Percentiles rank a stretch among this genome's conserved stretches.
These are phyloP conservation scores for Rhizopus sp. DNA, from an alignment of 371 early-diverging fungal genomes.

Conservation along the genomic window DNA sequence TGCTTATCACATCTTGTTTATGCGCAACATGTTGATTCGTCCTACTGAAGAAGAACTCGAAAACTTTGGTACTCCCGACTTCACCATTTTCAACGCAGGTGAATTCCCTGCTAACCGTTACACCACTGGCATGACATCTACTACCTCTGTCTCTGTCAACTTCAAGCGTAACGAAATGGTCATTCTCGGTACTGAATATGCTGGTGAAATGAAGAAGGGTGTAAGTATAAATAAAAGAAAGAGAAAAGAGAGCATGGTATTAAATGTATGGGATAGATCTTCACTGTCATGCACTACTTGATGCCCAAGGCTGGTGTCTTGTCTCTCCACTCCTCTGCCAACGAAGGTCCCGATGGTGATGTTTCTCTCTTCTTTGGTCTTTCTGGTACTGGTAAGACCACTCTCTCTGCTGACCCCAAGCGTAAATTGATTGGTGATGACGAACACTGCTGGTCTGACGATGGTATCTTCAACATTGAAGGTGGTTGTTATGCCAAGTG, in stretches of 20 bases:
- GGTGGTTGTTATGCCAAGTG: conserved; percentile 99
- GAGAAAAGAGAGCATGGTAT: neutral
- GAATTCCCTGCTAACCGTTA: conserved; percentile 96
- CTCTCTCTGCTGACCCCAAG: conserved; percentile 93
- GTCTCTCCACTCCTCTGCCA: conserved; percentile 96
- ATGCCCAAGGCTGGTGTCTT: conserved; percentile 97
- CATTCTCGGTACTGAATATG: conserved; percentile 96
- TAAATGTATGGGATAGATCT: conserved; percentile 48
- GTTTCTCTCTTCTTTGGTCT: conserved; percentile 98
- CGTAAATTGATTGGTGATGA: conserved; percentile 97
- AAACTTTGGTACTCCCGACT: conserved; percentile 93
- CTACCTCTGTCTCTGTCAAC: conserved; percentile 91
- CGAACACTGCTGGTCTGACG: conserved; percentile 98
- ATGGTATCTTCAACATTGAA: conserved; percentile 97
- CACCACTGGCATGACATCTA: conserved; percentile 96
- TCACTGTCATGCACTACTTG: conserved; percentile 98
- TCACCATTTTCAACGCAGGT: conserved; percentile 97
- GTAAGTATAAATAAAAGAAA: conserved; percentile 33
- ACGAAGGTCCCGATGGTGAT: conserved; percentile 90
- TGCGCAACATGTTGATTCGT: conserved; percentile 98
- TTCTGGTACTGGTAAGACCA: conserved; percentile 98
- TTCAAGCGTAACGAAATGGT: conserved; percentile 85
- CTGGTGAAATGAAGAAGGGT: conserved; percentile 99
- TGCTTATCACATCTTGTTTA: conserved; percentile 96
- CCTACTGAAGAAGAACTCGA: conserved; percentile 92